A percentile compares a stretch with the other conserved stretches of the same genome.
phyloP scores from a whole-genome alignment of 2,329 filamentous ascomycete species.

The Polytolypa hystricis region DNA sequence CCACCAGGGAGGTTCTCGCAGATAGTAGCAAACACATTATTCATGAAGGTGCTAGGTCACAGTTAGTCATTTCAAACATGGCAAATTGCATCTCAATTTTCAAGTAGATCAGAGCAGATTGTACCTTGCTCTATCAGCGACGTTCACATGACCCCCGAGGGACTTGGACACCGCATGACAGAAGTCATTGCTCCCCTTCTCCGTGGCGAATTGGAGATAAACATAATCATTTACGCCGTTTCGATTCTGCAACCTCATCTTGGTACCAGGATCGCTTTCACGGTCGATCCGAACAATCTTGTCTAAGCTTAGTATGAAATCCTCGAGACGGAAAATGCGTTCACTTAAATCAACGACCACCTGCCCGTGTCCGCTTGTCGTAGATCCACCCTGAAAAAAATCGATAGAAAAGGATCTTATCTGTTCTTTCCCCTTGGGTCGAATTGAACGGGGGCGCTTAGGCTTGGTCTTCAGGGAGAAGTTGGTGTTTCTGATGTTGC shows the following conservation, averaged over 20 bases:
- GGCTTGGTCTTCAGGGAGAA: slow-evolving; percentile 12
- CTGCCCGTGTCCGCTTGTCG: no score
- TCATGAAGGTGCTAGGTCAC: slow-evolving; percentile 22
- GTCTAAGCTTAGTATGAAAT: no score
- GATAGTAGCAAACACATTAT: slow-evolving; percentile 21
- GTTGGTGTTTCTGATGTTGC: slow-evolving; percentile 23
- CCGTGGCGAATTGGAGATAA: slow-evolving; percentile 21
- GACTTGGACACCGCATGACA: slow-evolving; percentile 11
- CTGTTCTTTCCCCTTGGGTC: no score
- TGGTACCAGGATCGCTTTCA: background rate
- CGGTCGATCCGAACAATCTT: no score
- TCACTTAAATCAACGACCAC: no score
- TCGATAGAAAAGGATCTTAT: no score
- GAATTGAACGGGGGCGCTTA: no score
- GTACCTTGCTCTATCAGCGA: slow-evolving; percentile 17
- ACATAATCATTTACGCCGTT: slow-evolving; percentile 12
- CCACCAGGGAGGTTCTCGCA: slow-evolving; percentile 7
- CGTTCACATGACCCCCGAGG: slow-evolving; percentile 5
- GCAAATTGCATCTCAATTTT: no score
- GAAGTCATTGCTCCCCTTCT: slow-evolving; percentile 16
- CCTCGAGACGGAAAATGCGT: no score
- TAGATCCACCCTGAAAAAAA: no score
- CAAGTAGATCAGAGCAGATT: no score
- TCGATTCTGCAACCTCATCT: slow-evolving; percentile 2
- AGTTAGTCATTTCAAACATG: slow-evolving; percentile 4